These are phyloP conservation scores for Fusarium algeriense DNA, from an alignment of 2,329 filamentous ascomycete genomes.

Conservation along the genomic window DNA sequence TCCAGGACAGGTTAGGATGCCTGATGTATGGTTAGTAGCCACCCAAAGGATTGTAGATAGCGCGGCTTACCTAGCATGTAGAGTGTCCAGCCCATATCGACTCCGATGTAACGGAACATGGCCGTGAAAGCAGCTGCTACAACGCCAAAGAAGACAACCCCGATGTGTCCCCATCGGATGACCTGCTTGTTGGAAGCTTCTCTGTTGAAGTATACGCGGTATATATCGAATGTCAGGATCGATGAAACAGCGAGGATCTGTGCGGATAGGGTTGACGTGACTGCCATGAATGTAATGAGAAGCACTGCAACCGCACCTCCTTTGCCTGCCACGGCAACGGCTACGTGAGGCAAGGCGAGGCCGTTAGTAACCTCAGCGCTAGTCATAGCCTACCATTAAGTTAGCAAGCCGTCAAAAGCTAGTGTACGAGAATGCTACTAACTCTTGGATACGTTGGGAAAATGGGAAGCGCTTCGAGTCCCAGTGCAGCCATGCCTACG, in stretches of 20 bases:
- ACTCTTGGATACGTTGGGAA: background rate
- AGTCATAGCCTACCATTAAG: background rate
- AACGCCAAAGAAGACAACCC: constrained; percentile 53
- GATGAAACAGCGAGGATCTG: constrained; percentile 66
- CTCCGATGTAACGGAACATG: background rate
- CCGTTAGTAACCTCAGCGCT: background rate
- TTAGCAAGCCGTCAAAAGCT: too few relatives aligned
- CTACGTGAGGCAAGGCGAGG: background rate
- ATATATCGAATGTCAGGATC: constrained; percentile 66
- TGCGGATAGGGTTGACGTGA: constrained; percentile 65
- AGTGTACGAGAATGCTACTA: too few relatives aligned
- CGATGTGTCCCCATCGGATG: constrained; percentile 64
- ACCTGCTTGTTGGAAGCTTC: constrained; percentile 60
- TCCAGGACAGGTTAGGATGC: background rate
- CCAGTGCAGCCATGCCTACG: background rate
- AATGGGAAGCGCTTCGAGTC: background rate
- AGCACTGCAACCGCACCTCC: background rate
- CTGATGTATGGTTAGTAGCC: background rate
- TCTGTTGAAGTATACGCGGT: constrained; percentile 62
- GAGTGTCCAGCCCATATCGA: background rate
- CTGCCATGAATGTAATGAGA: background rate
- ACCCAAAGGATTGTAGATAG: accelerated
- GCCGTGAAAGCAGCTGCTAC: background rate
- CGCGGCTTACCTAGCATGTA: background rate
- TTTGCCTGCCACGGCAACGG: background rate